Percentiles rank a stretch among this genome's conserved stretches.
phyloP scores from a whole-genome alignment of 2,329 filamentous ascomycete species.

The Geosmithia flava region DNA sequence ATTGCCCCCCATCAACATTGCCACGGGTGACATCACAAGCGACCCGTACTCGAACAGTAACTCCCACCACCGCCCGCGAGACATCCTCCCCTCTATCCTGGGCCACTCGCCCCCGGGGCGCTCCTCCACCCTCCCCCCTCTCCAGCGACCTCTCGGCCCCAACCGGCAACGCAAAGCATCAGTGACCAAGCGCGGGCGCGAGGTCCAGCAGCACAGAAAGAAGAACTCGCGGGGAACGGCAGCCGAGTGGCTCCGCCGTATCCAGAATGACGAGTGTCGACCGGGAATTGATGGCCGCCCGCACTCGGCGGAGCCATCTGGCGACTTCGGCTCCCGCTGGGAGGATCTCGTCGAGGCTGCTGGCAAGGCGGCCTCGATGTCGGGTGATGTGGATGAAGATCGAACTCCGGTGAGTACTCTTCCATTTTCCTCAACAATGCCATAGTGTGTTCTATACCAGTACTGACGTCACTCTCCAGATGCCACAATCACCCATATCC shows the following conservation, averaged over 20 bases:
- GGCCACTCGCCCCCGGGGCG: constrained; percentile 73
- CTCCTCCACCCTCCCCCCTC: constrained; percentile 76
- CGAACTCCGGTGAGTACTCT: constrained; percentile 63
- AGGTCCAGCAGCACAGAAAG: constrained; percentile 70
- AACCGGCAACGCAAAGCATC: constrained; percentile 75
- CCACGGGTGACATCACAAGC: constrained; percentile 52
- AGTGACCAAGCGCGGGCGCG: constrained; percentile 65
- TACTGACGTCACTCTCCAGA: constrained; percentile 22
- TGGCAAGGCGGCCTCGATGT: constrained; percentile 60
- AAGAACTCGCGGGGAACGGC: constrained; percentile 61
- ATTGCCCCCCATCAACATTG: constrained; percentile 54
- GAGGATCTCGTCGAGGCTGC: constrained; percentile 93
- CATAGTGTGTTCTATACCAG: neutral
- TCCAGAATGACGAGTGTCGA: constrained; percentile 49
- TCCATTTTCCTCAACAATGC: neutral
- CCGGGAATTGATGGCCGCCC: constrained; percentile 67
- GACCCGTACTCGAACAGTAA: constrained; percentile 57
- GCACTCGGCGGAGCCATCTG: constrained; percentile 72
- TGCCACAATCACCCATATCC: constrained; percentile 53
- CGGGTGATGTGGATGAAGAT: constrained; percentile 83
- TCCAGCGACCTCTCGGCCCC: constrained; percentile 61
- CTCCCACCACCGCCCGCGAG: constrained; percentile 45
- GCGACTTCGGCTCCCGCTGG: constrained; percentile 81
- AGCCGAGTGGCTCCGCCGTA: constrained; percentile 49
- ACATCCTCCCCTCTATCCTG: constrained; percentile 73